phyloP scores from a whole-genome alignment of 352 stramenopile species.

The Globisporangium acanthophoron region DNA sequence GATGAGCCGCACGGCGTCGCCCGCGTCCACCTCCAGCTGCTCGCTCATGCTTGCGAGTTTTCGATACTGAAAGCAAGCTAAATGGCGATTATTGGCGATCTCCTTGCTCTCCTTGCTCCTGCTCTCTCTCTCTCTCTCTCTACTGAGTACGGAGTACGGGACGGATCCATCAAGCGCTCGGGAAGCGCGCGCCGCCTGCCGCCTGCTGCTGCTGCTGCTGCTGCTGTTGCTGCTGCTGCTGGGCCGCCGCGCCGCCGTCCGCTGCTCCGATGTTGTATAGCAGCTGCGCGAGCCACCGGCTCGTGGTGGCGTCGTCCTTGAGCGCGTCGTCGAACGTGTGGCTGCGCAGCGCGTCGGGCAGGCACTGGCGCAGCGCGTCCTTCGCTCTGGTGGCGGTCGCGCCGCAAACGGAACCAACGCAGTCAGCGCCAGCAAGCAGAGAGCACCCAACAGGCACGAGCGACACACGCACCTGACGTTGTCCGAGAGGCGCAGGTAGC shows the following conservation, averaged over 20 bases:
- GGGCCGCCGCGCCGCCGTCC: constrained; percentile 3
- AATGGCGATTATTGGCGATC: background rate
- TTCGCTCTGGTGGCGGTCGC: constrained; percentile 64
- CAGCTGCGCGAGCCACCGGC: constrained; percentile 94
- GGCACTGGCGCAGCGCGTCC: constrained; percentile 95
- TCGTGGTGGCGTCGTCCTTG: constrained; percentile 95
- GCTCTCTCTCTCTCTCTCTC: background rate
- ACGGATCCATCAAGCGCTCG: background rate
- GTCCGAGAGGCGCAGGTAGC: constrained; percentile 94
- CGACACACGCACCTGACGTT: constrained; percentile 31
- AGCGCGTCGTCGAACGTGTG: constrained; percentile 93
- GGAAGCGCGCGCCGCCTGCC: background rate
- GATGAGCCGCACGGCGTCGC: constrained; percentile 87
- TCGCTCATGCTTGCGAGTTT: constrained; percentile 3
- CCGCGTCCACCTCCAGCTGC: constrained; percentile 56
- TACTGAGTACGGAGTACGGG: no score
- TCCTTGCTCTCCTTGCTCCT: background rate
- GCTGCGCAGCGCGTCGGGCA: constrained; percentile 92
- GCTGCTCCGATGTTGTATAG: constrained; percentile 86
- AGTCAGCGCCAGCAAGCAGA: no score
- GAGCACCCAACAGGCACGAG: background rate
- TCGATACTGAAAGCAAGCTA: background rate
- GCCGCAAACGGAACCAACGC: no score
- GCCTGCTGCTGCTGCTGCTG: background rate
- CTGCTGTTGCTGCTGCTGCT: background rate